These are phyloP conservation scores for Phaeoacremonium minimum DNA, from an alignment of 2,329 filamentous ascomycete genomes.

Conservation along the genomic window DNA sequence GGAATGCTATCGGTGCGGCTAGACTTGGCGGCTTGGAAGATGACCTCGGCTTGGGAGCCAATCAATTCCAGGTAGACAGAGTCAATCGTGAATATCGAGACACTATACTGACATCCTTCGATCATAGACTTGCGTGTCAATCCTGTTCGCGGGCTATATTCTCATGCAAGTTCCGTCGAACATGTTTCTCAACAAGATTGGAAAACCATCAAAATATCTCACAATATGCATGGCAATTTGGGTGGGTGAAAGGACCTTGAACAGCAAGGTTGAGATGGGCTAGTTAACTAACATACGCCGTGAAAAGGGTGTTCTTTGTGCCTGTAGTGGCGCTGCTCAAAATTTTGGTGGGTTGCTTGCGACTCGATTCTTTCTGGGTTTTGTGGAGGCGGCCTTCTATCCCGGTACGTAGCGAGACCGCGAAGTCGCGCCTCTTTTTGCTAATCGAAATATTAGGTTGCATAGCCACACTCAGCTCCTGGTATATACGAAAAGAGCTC, in stretches of 20 bases:
- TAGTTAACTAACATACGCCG: neutral
- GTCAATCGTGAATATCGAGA: neutral
- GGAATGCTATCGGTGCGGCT: conserved; percentile 54
- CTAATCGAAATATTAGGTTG: conserved; percentile 38
- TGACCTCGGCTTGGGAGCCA: conserved; percentile 23
- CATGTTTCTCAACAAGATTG: conserved; percentile 20
- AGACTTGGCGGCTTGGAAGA: conserved; percentile 41
- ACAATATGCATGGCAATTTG: conserved; percentile 28
- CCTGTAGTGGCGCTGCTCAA: conserved; percentile 24
- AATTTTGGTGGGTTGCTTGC: conserved; percentile 26
- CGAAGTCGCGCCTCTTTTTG: conserved; percentile 2
- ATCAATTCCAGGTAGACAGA: conserved; percentile 29
- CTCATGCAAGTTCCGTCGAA: conserved; percentile 18
- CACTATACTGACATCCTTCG: neutral
- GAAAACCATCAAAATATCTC: conserved; percentile 24
- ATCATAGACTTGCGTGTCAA: conserved; percentile 11
- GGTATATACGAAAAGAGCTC: conserved; percentile 68
- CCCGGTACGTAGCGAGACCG: conserved; percentile 19
- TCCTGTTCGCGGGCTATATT: conserved; percentile 20
- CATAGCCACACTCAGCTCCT: conserved; percentile 59
- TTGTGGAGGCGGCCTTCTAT: conserved; percentile 35
- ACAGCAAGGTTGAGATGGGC: neutral
- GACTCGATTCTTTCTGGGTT: conserved; percentile 30
- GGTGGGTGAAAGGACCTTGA: conserved; percentile 1
- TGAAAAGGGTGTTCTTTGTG: conserved; percentile 12